These are phyloP conservation scores for Vitis hybrid DNA, from an alignment of 177 flowering plant species.

Conservation along the genomic window DNA sequence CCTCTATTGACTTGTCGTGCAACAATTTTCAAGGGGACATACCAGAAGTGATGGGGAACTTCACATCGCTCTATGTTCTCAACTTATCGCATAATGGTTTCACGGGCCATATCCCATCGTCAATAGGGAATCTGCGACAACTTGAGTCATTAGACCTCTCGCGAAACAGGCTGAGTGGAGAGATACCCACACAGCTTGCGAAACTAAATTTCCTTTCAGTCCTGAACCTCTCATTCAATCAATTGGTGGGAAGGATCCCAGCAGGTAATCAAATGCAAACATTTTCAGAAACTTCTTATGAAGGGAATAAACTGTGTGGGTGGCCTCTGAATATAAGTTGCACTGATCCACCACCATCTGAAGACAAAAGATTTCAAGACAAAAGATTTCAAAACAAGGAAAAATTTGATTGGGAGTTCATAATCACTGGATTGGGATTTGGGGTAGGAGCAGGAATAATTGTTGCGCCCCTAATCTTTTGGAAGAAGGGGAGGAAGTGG, in stretches of 20 bases:
- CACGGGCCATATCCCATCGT: conserved; percentile 30
- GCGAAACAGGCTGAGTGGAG: conserved; percentile 23
- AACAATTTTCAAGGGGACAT: conserved; percentile 37
- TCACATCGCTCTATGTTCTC: conserved; percentile 31
- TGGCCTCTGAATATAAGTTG: conserved; percentile 4
- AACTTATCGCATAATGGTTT: conserved; percentile 40
- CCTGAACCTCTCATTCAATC: conserved; percentile 35
- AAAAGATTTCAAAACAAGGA: background rate
- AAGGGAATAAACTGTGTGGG: conserved; percentile 50
- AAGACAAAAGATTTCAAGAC: background rate
- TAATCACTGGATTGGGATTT: conserved; percentile 45
- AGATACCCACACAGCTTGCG: conserved; percentile 29
- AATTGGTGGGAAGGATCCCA: conserved; percentile 39
- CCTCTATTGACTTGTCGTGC: conserved; percentile 37
- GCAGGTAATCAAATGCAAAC: conserved; percentile 34
- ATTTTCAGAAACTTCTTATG: conserved; percentile 28
- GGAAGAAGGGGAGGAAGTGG: conserved; percentile 42
- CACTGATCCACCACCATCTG: conserved; percentile 4
- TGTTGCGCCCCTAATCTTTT: conserved; percentile 37
- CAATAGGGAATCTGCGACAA: conserved; percentile 23
- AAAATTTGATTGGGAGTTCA: conserved; percentile 36
- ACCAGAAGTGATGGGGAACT: conserved; percentile 32
- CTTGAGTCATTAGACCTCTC: conserved; percentile 14
- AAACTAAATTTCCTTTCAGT: conserved; percentile 25
- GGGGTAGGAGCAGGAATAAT: conserved; percentile 40